These are phyloP conservation scores for Sarocladium strictum DNA, from an alignment of 2,329 filamentous ascomycete species.

Conservation along the genomic window DNA sequence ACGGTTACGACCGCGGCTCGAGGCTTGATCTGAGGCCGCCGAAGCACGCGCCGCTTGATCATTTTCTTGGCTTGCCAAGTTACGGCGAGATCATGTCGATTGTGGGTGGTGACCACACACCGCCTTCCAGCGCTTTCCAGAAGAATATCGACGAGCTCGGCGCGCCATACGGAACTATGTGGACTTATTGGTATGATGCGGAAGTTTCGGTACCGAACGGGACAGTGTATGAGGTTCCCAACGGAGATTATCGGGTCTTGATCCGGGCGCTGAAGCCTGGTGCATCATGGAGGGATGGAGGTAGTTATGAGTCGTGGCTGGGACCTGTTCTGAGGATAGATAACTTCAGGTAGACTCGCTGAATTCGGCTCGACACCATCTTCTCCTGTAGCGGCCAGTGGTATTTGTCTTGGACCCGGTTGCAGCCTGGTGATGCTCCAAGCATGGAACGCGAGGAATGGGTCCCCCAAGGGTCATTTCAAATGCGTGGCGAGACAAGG, in stretches of 20 bases:
- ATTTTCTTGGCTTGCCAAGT: not conserved
- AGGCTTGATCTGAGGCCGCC: not conserved
- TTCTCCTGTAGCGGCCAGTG: no score
- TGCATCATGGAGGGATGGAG: not conserved
- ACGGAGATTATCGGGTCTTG: not conserved
- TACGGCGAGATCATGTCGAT: not conserved
- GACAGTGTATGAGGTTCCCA: not conserved
- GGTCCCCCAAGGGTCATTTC: no score
- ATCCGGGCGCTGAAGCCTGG: not conserved
- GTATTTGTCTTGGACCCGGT: no score
- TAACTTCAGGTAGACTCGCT: not conserved
- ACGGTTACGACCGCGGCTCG: not conserved
- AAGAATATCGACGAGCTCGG: not conserved
- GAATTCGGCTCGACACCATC: no score
- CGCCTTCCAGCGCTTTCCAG: not conserved
- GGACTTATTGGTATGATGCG: not conserved
- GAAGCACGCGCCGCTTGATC: not conserved
- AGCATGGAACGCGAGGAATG: no score
- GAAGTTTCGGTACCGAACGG: not conserved
- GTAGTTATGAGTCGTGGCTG: not conserved
- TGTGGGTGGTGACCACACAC: not conserved
- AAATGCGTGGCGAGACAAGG: no score
- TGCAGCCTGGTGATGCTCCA: no score
- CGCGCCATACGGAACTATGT: not conserved
- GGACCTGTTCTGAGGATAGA: not conserved